Percentiles rank a stretch among this genome's conserved stretches.
These are phyloP conservation scores for Gnaphalium uliginosum DNA, from an alignment of 129 eudicot genomes.

Conservation along the genomic window DNA sequence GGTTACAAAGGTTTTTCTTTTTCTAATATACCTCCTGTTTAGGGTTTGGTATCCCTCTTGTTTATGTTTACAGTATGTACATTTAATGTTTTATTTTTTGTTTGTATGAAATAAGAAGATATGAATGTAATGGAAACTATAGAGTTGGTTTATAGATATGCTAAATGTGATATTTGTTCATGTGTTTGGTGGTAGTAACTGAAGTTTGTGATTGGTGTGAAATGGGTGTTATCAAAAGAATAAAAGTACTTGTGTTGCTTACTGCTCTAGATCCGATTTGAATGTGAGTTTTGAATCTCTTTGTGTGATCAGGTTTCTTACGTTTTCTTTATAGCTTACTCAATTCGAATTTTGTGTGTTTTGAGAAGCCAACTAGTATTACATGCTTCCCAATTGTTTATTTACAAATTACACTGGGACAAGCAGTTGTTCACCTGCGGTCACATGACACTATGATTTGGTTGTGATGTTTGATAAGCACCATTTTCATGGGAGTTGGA, in stretches of 20 bases:
- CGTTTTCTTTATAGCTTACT: not conserved
- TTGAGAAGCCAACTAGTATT: not conserved
- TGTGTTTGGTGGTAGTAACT: slow-evolving; percentile 25
- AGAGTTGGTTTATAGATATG: slow-evolving; percentile 12
- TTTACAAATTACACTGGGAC: not conserved
- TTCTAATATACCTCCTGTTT: slow-evolving; percentile 86
- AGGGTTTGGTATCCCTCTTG: slow-evolving; percentile 20
- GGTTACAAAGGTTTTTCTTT: slow-evolving; percentile 98
- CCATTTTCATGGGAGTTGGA: not conserved
- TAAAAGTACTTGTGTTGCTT: slow-evolving; percentile 8
- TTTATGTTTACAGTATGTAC: slow-evolving; percentile 22
- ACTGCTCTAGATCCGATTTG: not conserved
- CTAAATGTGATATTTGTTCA: slow-evolving; percentile 15
- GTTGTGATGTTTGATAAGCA: not conserved
- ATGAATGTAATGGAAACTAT: slow-evolving; percentile 28
- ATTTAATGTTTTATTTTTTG: slow-evolving; percentile 10
- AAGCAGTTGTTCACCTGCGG: not conserved
- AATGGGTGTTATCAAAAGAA: slow-evolving; percentile 9
- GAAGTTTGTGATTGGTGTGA: slow-evolving; percentile 9
- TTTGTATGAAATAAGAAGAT: slow-evolving; percentile 30
- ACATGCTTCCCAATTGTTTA: not conserved
- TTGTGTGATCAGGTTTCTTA: not conserved
- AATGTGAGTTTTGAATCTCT: not conserved
- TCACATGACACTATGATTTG: not conserved
- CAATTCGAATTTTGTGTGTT: too few species aligned